A percentile compares a stretch with the other conserved stretches of the same genome.
phyloP scores from a whole-genome alignment of 2,329 filamentous ascomycete genomes.

The Colletotrichum sp. region DNA sequence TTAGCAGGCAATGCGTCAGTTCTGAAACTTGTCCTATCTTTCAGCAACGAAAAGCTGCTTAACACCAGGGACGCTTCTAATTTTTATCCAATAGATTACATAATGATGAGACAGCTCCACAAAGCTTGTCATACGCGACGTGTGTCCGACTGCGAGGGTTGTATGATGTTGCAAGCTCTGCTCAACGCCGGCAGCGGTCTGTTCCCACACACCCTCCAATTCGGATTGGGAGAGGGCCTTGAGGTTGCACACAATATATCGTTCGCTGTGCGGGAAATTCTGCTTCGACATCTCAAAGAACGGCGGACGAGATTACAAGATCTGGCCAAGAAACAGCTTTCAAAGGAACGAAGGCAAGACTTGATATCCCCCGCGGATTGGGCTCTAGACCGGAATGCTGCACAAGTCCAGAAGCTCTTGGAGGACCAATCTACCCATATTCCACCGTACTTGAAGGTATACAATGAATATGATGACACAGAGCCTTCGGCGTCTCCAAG shows the following conservation, averaged over 20 bases:
- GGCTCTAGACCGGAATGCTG: neutral
- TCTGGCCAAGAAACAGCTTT: neutral
- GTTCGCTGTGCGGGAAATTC: neutral
- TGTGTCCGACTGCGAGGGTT: fast-evolving
- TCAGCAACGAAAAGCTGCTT: neutral
- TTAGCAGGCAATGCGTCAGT: neutral
- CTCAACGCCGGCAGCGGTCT: neutral
- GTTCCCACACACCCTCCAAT: fast-evolving
- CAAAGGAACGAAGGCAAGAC: neutral
- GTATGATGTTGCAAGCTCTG: neutral
- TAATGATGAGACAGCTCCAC: neutral
- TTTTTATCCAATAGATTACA: neutral
- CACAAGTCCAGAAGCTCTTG: neutral
- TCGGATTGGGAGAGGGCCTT: too few relatives aligned
- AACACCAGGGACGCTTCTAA: neutral
- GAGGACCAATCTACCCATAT: neutral
- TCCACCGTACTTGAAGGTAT: neutral
- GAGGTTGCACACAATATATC: too few relatives aligned
- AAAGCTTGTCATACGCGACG: neutral
- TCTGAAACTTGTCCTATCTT: neutral
- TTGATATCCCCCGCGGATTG: fast-evolving
- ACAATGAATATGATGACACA: fast-evolving
- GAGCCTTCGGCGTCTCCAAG: fast-evolving
- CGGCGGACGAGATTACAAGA: neutral
- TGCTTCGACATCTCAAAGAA: neutral